Conservation (phyloP, 106 monocot genomes). For the Dendrobium huoshanense region DNA sequence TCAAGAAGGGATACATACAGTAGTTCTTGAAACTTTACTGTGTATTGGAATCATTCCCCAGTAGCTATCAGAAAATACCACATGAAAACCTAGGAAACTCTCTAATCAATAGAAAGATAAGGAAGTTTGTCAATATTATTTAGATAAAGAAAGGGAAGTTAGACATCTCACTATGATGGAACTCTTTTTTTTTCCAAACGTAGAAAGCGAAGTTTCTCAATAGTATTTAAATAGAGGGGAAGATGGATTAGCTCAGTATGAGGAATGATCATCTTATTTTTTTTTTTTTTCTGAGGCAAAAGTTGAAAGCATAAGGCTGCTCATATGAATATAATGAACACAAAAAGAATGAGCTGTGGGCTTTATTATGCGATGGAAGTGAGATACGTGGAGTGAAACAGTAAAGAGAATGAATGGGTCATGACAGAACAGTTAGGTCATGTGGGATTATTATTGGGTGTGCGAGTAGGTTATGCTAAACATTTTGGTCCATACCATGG, state of each 20-base stretch:
- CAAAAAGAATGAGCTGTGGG: constrained; percentile 1
- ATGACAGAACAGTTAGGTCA: not conserved
- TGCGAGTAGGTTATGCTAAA: not conserved
- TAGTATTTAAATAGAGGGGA: not conserved
- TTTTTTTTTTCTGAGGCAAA: not conserved
- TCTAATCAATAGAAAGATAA: no score
- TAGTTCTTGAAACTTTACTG: not conserved
- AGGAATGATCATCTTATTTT: not conserved
- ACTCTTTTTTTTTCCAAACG: not conserved
- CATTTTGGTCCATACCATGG: constrained; percentile 4
- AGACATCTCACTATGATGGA: no score
- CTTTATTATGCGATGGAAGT: not conserved
- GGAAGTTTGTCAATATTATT: no score
- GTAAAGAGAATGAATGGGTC: not conserved
- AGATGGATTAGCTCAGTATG: not conserved
- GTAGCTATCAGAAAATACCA: no score
- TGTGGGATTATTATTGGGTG: not conserved
- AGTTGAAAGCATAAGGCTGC: not conserved
- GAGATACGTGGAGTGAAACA: not conserved
- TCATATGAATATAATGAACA: not conserved
- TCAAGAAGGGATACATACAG: not conserved
- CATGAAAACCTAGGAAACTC: no score
- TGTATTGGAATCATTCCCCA: no score
- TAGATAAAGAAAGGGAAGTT: no score
- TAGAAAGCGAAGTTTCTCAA: not conserved